phyloP scores from a whole-genome alignment of 768 basidiomycete genomes.

The Lentinula boryana region DNA sequence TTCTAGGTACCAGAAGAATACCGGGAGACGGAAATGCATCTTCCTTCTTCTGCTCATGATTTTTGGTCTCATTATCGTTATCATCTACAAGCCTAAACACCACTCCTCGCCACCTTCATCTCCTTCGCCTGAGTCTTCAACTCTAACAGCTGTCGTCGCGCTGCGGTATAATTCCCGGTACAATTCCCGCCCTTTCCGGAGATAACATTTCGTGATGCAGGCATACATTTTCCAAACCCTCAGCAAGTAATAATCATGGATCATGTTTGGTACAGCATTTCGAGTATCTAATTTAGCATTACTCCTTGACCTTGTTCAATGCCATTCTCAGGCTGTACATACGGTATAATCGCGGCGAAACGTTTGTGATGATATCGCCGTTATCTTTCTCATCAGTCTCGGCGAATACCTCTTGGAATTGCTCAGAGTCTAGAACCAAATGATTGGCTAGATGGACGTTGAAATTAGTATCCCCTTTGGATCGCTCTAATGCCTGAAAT shows the following conservation, averaged over 20 bases:
- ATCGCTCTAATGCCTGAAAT: not conserved
- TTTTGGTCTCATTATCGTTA: slow-evolving; percentile 76
- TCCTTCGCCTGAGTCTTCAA: slow-evolving; percentile 8
- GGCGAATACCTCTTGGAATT: not conserved
- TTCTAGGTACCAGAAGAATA: slow-evolving; percentile 85
- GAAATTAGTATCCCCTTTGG: not conserved
- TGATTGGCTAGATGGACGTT: not conserved
- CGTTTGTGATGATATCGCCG: not conserved
- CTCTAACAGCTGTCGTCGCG: slow-evolving; percentile 15
- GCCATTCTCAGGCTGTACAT: not conserved
- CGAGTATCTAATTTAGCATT: not conserved
- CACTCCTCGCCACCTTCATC: slow-evolving; percentile 29
- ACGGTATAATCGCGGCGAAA: not conserved
- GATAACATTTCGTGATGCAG: not conserved
- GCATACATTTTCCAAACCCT: not conserved
- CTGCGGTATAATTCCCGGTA: not conserved
- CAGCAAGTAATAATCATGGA: not conserved
- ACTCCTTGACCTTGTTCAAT: not conserved
- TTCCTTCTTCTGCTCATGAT: slow-evolving; percentile 88
- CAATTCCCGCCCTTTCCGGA: not conserved
- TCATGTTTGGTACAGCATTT: not conserved
- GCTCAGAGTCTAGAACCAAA: not conserved
- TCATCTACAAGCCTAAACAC: slow-evolving; percentile 88
- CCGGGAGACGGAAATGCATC: slow-evolving; percentile 89
- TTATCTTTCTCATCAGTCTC: not conserved